A percentile compares a stretch with the other conserved stretches of the same genome.
These are phyloP conservation scores for Nigrospora osmanthi DNA, from an alignment of 2,329 filamentous ascomycete species.

Conservation along the genomic window DNA sequence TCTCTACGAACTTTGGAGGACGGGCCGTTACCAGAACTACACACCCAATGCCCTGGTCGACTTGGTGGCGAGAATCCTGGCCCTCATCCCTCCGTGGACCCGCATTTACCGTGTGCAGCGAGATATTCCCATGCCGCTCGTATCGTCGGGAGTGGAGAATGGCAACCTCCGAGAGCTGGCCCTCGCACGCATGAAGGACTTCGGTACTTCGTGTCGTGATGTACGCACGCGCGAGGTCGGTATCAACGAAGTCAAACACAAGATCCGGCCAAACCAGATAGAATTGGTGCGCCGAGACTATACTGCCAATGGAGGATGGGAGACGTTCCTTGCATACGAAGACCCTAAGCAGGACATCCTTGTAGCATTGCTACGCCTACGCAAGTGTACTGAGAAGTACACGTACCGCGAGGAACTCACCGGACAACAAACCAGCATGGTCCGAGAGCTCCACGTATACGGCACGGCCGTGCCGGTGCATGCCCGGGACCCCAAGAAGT, in stretches of 20 bases:
- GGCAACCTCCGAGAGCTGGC: constrained; percentile 92
- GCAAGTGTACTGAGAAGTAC: constrained; percentile 86
- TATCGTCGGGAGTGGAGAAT: constrained; percentile 98
- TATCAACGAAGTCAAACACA: constrained; percentile 98
- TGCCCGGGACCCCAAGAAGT: constrained; percentile 88
- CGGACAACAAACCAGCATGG: constrained; percentile 81
- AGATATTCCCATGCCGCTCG: constrained; percentile 98
- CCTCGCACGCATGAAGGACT: constrained; percentile 97
- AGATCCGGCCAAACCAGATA: constrained; percentile 92
- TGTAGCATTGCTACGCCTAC: constrained; percentile 78
- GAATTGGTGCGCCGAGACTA: constrained; percentile 94
- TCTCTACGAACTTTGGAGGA: constrained; percentile 94
- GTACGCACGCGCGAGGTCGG: constrained; percentile 94
- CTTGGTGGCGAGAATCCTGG: constrained; percentile 90
- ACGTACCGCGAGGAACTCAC: constrained; percentile 85
- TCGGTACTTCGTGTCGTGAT: constrained; percentile 93
- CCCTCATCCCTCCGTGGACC: constrained; percentile 93
- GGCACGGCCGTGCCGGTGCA: constrained; percentile 96
- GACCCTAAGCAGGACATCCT: constrained; percentile 98
- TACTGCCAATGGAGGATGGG: constrained; percentile 92
- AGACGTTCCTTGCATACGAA: constrained; percentile 96
- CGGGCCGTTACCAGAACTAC: constrained; percentile 96
- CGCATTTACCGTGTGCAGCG: constrained; percentile 97
- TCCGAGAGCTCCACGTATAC: constrained; percentile 93
- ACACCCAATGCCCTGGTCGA: constrained; percentile 95